These are phyloP conservation scores for Cetraspora pellucida DNA, from an alignment of 192 early-diverging fungal species.

Conservation along the genomic window DNA sequence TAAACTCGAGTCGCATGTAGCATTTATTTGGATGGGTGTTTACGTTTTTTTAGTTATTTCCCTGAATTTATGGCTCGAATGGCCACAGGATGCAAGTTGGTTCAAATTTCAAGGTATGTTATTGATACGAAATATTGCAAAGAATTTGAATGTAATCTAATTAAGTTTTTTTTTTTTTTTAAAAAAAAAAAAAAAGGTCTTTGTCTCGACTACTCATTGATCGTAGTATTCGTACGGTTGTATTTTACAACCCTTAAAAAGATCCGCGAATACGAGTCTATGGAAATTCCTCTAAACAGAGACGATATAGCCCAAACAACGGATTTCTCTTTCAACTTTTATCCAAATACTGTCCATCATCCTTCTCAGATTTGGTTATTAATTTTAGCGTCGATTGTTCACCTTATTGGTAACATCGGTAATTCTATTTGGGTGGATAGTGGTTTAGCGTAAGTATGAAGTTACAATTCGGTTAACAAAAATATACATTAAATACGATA, in stretches of 20 bases:
- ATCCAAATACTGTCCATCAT: constrained; percentile 22
- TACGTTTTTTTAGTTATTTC: constrained; percentile 36
- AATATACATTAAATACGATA: neutral
- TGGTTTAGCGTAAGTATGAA: constrained; percentile 34
- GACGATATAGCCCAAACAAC: neutral
- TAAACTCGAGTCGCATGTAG: constrained; percentile 36
- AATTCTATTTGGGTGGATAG: constrained; percentile 43
- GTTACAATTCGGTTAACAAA: neutral
- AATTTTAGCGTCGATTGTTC: constrained; percentile 39
- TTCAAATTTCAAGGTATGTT: constrained; percentile 46
- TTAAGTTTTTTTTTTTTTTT: neutral
- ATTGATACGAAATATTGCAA: neutral
- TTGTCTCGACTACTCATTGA: neutral
- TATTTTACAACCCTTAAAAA: too few relatives aligned
- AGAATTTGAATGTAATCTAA: neutral
- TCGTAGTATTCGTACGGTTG: too few relatives aligned
- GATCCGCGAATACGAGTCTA: constrained; percentile 25
- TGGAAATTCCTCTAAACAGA: constrained; percentile 26
- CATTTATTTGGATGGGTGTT: constrained; percentile 39
- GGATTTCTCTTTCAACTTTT: neutral
- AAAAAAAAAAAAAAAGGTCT: too few relatives aligned
- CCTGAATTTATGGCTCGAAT: constrained; percentile 38
- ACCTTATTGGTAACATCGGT: constrained; percentile 48
- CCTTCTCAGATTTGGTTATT: constrained; percentile 41
- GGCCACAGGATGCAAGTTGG: constrained; percentile 46